Percentiles rank a stretch among this genome's conserved stretches.
Evolutionary conservation across 2,329 filamentous ascomycete genomes (phyloP).

Genomic region (Coniochaeta ligniaria): DNA sequence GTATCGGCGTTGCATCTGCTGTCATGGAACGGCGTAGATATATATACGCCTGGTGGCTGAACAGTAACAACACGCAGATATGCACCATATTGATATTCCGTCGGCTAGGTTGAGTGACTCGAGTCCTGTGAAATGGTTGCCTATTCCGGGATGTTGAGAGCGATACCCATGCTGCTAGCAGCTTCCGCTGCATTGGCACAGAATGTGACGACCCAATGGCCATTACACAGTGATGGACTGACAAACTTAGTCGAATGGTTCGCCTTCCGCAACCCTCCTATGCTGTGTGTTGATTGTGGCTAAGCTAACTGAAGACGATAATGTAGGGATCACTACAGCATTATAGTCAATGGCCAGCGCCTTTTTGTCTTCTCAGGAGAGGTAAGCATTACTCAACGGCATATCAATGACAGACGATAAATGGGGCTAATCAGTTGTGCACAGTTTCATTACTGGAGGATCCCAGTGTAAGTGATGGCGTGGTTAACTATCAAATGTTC

Average conservation of each 20-base stretch:
- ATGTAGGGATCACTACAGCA: conserved; percentile 32
- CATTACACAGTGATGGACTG: conserved; percentile 11
- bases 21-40: neutral
- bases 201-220: conserved; percentile 8
- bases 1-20: neutral
- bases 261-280: neutral
- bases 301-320: neutral
- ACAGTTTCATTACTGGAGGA: conserved; percentile 33
- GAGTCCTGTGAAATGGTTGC: neutral
- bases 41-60: neutral
- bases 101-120: neutral
- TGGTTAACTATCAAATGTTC: neutral
- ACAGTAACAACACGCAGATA: neutral
- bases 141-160: neutral
- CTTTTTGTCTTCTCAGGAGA: conserved; percentile 35
- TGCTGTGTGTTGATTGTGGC: neutral
- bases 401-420: neutral
- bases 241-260: conserved; percentile 13
- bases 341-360: conserved; percentile 29
- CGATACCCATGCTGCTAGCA: neutral
- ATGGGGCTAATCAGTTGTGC: neutral
- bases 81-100: neutral
- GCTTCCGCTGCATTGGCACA: neutral
- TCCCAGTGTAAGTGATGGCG: conserved; percentile 26
- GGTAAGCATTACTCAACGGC: conserved; percentile 11